Base-by-base conservation (phyloP, 257 asterid genomes). In the Capsicum pubescens region DNA sequence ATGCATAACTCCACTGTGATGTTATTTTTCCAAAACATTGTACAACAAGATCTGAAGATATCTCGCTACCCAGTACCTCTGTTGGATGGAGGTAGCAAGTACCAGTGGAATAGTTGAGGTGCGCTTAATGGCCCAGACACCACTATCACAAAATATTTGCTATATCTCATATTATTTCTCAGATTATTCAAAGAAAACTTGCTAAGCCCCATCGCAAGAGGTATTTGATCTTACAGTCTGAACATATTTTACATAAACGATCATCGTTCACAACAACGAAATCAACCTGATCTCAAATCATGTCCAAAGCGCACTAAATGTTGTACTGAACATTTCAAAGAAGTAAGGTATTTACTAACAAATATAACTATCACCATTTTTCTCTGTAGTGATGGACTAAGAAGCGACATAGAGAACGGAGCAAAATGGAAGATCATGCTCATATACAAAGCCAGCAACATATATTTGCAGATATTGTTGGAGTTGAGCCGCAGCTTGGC, bases 81-180 rank as follows among this genome's bases (percentile, higher is more conserved):
- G 76, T 6, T 58, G 11, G 64, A 16, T 21, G 76, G 48, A 66
- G 72, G 72, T 32, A 15, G 19, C 11, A 36, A 14, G 74, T 67
- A 67, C 72, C 72, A 12, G 12, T 67, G 48, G 74, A 67, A 67
- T 67, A 35, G 74, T 67, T 42, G 12, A 14, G 50, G 74, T 36
- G 50, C 12, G 3, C 6, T 2, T 50, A 35, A 36, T 8, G 74
- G 21, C 21, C 74, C 6, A 1, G 50, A 67, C 50, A 35, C 21
- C 74, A 67, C 50, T 50, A 14, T 35, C 50, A 66, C 32, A 66
- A 64, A 14, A 35, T 13, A 13, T 7, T 35, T 67, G 50, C 50
- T 3, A 14, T 8, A 69, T 69, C 78, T 69, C 78, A 69, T 15
- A 69, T 42, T 42, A 69, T 69, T 69, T 69, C 78, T 69, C 78